Base-by-base conservation (phyloP, 805 yeast species). In the Yamadazyma paraphyllophila region DNA sequence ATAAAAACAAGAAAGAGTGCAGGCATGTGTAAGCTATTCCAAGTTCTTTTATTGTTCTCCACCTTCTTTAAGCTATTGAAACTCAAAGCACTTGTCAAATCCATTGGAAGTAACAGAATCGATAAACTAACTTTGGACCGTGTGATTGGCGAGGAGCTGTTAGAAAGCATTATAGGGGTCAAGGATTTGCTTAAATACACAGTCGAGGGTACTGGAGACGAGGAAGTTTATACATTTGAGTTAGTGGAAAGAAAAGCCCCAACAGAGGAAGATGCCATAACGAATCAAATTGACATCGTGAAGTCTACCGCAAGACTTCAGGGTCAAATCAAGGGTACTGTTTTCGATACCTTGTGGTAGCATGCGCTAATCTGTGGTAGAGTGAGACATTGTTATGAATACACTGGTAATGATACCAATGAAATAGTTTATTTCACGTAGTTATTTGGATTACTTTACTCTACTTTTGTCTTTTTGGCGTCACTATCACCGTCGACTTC, bases 21-120 rank as follows among this genome's bases (percentile, higher is more conserved):
- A 2, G 52, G 55, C 1, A 39, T 37, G 10, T 16, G 16, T 13
- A 37, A 34, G 15, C 43, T 41, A 24, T 51, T 33, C 30, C 27
- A 43, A n/a, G 25, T 49, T 2, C 32, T 49, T 15, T 24, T 43
- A 30, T 9, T 36, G 3, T 17, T 48, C 2, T n/a, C 46, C 7
- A 41, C 34, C 26, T 37, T 42, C 10, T 27, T 51, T 5, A 41
- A 30, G 24, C 29, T 46, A 9, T 39, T 51, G 39, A 39, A 44
- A 11, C 34, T 51, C 14, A 51, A 46, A 31, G 41, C 36, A n/a
- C 29, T 48, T 9, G 32, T 50, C 4, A 40, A 43, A 10, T 38
- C 42, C 5, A 36, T 39, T 4, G 52, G 52, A 11, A 30, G 34
- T 16, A 24, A 30, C 5, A 13, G 24, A n/a, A 14, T 42, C 17